Conservation (phyloP, 108 stramenopile species). For the Schizochytrium sp. region DNA sequence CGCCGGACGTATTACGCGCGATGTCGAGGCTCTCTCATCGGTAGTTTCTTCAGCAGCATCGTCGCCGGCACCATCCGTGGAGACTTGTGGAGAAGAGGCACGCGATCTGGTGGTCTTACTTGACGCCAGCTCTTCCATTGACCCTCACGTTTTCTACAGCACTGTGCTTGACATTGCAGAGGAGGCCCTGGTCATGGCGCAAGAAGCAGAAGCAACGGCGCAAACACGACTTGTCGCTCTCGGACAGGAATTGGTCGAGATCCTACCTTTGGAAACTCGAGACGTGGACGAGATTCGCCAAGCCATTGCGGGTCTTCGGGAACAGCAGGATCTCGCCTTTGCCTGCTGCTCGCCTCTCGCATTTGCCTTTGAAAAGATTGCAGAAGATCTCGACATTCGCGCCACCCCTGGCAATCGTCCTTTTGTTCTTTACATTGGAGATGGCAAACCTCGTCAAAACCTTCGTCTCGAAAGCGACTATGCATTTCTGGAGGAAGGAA, state of each 20-base stretch:
- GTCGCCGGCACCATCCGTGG: background rate
- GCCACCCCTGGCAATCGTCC: background rate
- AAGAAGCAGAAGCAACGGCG: background rate
- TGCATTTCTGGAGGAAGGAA: background rate
- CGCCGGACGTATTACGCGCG: too few species aligned
- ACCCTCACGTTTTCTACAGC: background rate
- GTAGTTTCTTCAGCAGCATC: background rate
- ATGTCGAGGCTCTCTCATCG: background rate
- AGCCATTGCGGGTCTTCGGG: background rate
- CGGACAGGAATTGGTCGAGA: background rate
- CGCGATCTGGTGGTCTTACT: background rate
- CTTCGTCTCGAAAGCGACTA: background rate
- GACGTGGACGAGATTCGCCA: background rate
- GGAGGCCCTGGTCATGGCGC: background rate
- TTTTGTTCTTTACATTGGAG: background rate
- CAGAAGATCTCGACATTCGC: background rate
- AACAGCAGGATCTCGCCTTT: background rate
- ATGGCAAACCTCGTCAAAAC: background rate
- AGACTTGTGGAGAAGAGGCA: background rate
- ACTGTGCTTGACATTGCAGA: background rate
- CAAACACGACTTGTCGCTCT: background rate
- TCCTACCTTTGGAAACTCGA: background rate
- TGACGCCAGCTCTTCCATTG: background rate
- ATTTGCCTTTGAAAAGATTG: background rate
- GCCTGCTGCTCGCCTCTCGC: background rate